A percentile compares a stretch with the other conserved stretches of the same genome.
Conservation (phyloP, 208 protist genomes). For the Leishmania tropica region DNA sequence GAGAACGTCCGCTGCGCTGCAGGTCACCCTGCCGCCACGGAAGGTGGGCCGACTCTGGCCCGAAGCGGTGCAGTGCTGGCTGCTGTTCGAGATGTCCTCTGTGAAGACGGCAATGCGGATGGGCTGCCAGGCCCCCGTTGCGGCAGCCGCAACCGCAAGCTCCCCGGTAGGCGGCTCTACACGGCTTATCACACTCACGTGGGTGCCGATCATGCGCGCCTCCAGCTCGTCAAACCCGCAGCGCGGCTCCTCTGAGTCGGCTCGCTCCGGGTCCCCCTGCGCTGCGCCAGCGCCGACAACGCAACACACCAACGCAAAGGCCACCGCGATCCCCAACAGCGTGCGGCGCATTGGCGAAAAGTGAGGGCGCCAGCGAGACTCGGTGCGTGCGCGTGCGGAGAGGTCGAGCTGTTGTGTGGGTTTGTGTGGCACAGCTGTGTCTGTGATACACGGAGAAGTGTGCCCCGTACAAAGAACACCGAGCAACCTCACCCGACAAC, state of each 20-base stretch:
- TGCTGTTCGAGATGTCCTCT: slow-evolving; percentile 37
- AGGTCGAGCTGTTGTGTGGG: neutral
- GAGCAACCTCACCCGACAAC: neutral
- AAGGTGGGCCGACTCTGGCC: slow-evolving; percentile 26
- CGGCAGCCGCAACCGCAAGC: neutral
- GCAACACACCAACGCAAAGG: neutral
- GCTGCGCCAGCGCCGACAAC: neutral
- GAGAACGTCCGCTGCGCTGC: slow-evolving; percentile 35
- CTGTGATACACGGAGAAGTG: neutral
- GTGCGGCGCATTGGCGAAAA: neutral
- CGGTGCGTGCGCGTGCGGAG: neutral
- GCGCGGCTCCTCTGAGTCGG: neutral
- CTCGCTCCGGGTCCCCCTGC: no score
- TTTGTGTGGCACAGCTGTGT: neutral
- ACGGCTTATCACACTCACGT: neutral
- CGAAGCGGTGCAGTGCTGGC: slow-evolving; percentile 38
- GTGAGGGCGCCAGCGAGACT: neutral
- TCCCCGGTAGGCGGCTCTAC: neutral
- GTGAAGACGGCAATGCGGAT: slow-evolving; percentile 63
- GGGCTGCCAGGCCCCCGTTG: slow-evolving; percentile 25
- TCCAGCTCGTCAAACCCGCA: slow-evolving; percentile 7
- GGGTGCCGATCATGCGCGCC: neutral
- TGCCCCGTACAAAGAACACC: neutral
- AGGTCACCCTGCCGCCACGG: slow-evolving; percentile 14
- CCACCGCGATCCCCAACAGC: neutral